phyloP scores from a whole-genome alignment of 345 rosid species.

The Euphorbia lathyris region DNA sequence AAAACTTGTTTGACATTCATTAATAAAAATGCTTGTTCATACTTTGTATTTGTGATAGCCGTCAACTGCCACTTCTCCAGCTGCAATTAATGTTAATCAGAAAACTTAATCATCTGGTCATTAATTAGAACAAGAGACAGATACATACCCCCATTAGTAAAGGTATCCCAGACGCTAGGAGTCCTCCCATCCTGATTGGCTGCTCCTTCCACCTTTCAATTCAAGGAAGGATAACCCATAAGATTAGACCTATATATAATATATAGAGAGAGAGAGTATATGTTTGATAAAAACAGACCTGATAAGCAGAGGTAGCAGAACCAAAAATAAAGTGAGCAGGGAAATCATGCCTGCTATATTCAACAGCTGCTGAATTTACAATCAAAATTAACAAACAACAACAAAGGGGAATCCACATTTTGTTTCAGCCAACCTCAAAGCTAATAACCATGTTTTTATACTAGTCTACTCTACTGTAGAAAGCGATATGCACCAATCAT shows the following conservation, averaged over 20 bases:
- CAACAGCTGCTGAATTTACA: conserved; percentile 17
- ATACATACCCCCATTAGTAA: conserved; percentile 39
- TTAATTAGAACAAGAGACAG: not conserved
- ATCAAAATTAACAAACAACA: not conserved
- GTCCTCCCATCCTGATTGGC: conserved; percentile 62
- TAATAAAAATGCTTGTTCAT: no score
- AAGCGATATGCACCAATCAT: not conserved
- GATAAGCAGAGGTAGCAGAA: conserved; percentile 57
- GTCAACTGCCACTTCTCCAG: conserved; percentile 53
- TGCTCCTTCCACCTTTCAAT: conserved; percentile 60
- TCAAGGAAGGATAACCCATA: no score
- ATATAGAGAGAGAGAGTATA: no score
- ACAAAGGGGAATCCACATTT: not conserved
- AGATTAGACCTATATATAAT: no score
- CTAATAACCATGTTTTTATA: not conserved
- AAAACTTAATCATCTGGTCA: not conserved
- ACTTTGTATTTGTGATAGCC: conserved; percentile 70
- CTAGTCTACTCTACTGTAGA: not conserved
- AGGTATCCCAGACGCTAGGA: conserved; percentile 59
- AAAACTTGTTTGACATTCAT: not conserved
- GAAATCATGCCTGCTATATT: conserved; percentile 47
- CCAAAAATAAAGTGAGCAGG: conserved; percentile 58
- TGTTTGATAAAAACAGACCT: conserved; percentile 36
- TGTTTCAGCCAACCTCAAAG: no score
- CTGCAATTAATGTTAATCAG: conserved; percentile 23